These are phyloP conservation scores for Wickerhamomyces strasburgensis DNA, from an alignment of 805 yeast genomes.

Conservation along the genomic window DNA sequence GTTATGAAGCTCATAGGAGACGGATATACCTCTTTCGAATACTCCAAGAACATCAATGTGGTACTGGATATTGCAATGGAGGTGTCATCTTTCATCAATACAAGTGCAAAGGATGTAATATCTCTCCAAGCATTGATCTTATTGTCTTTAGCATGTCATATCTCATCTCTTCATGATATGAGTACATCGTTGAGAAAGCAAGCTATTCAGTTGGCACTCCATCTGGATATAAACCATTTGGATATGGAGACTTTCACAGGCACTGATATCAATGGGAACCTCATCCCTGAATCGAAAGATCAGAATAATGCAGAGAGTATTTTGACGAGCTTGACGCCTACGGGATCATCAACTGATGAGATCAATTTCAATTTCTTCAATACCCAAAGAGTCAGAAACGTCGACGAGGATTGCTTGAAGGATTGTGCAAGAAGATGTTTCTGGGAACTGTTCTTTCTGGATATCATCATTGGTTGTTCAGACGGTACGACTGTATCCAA, in stretches of 20 bases:
- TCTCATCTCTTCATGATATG: conserved; percentile 46
- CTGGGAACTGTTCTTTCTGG: conserved; percentile 50
- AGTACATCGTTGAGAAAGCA: conserved; percentile 39
- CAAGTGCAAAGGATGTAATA: conserved; percentile 35
- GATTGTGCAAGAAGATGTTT: conserved; percentile 39
- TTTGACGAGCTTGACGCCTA: conserved; percentile 12
- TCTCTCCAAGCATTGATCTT: conserved; percentile 39
- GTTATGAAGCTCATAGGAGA: conserved; percentile 47
- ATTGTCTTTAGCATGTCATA: conserved; percentile 41
- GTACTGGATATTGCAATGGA: conserved; percentile 34
- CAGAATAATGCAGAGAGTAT: conserved; percentile 14
- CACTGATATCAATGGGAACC: conserved; percentile 24
- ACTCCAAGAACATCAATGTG: conserved; percentile 35
- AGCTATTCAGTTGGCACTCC: conserved; percentile 34
- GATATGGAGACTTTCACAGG: conserved; percentile 28
- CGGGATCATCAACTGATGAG: conserved; percentile 15
- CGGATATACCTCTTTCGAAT: conserved; percentile 36
- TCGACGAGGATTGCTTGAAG: conserved; percentile 15
- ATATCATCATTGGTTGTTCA: conserved; percentile 49
- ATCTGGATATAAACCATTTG: conserved; percentile 34
- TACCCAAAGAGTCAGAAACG: conserved; percentile 18
- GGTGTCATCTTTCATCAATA: conserved; percentile 25
- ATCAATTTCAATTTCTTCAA: conserved; percentile 22
- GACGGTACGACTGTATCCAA: conserved; percentile 42
- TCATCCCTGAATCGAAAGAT: background rate